Base-by-base conservation (phyloP, 2,329 filamentous ascomycete genomes). In the Conoideocrella luteorostrata region DNA sequence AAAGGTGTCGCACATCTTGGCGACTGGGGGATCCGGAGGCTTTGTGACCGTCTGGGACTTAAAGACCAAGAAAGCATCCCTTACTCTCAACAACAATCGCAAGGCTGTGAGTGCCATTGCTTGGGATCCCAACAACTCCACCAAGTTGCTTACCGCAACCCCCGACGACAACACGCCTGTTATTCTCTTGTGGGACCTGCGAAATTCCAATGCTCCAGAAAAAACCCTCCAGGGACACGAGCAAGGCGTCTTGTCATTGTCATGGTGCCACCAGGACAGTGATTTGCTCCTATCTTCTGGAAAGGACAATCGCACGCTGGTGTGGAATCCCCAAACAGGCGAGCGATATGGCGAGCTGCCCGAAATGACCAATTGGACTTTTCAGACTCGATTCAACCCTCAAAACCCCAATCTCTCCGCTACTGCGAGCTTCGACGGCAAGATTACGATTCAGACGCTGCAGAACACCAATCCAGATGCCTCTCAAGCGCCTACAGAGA, bases 1-100 rank as follows among this genome's bases (percentile, higher is more conserved):
- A 61, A 97, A 95, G 70, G 91, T 97, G 33, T 81, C 91, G 12
- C 91, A 98, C 62, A 98, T 98, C 62, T 71, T 98, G 54, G 93
- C 91, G 15, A 97, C 91, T 9, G 93, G 93, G 52, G 91, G 90
- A 60, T 86, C 82, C 49, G 90, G 89, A 39, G 93, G 93, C 4
- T 95, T 97, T 58, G 90, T 97, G 28, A 97, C 93, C 2, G 91
- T 98, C 15, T 98, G 93, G 93, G 93, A 98, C 68, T 77, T 97
- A 52, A 96, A 95, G 73, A 89, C 88, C 11, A 97, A 95, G 78
- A 96, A 95, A 70, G 89, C 95, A 55, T 96, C 90, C 44, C 71
- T 98, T 66, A 96, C 90, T 28, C 74, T 98, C 52, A 98, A 96
- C 72, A 93, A 94, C 61, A 93, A 88, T 60, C 82, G 93, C 50